Base-by-base conservation (phyloP, 1,284 basidiomycete species). In the Irpex sp. region DNA sequence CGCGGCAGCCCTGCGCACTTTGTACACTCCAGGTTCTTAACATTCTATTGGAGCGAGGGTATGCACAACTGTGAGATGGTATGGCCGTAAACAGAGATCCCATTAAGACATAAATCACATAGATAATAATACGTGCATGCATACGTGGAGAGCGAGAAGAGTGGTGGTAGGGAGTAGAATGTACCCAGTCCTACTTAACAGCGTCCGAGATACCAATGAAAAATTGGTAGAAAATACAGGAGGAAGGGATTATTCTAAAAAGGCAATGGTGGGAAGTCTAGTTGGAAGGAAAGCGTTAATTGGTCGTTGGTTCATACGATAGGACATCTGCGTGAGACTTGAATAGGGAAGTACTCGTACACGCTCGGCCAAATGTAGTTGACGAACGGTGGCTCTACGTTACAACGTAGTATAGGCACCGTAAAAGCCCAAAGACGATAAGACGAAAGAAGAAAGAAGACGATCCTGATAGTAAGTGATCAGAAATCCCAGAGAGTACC, bases 401-500 rank as follows among this genome's bases (percentile, higher is more conserved):
- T 55, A 55, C 53, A 33, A 19, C 49, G 49, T 55, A 33, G 49
- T 51, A 55, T 17, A 55, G 33, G 6, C 53, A 55, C 53, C 53
- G 31, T 9, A 26, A 33, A 26, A 26, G n/a, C 53, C 53, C 15
- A 43, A 11, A 39, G 2, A 43, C 39, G 11, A 43, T 7, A 11
- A 55, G 33, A 35, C 53, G 15, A 11, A 15, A 55, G 9, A 1
- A 26, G 21, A 19, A 33, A 55, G 33, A 26, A 33, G 33, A 35
- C 53, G 33, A 55, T 55, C 33, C 33, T 26, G 31, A 13, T 15
- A 35, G 11, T 55, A 35, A 26, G 9, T 3, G n/a, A 33, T 64
- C 61, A 68, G 76, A 89, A 89, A 72, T 89, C 86, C 87, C 87
- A 89, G 51, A 89, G 78, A 19, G 87, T 88, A 60, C 87, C 89